Conservation (phyloP, 768 basidiomycete species). For the Galerina sulciceps region DNA sequence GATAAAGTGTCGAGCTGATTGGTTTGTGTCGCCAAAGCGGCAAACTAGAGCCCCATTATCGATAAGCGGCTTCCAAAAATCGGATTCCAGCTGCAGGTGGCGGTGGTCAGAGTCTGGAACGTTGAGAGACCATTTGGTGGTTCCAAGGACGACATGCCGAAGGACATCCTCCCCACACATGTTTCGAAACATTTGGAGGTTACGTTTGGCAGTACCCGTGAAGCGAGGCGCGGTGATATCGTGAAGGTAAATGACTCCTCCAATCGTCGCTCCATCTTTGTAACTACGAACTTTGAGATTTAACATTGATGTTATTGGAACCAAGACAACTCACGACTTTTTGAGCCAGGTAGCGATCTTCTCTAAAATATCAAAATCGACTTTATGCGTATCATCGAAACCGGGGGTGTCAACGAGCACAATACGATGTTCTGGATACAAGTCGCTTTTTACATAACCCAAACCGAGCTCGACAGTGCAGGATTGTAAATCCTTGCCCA, state of each 20-base stretch:
- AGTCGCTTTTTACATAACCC: not conserved
- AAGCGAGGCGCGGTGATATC: slow-evolving; percentile 1
- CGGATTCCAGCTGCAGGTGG: not conserved
- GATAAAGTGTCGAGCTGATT: not conserved
- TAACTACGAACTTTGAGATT: not conserved
- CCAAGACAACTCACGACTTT: not conserved
- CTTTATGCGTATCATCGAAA: slow-evolving; percentile 2
- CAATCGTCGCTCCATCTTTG: not conserved
- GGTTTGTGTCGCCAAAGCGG: not conserved
- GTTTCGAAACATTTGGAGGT: not conserved
- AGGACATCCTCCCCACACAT: slow-evolving; percentile 6
- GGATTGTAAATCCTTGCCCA: not conserved
- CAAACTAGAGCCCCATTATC: not conserved
- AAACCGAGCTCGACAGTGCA: not conserved
- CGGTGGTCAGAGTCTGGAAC: not conserved
- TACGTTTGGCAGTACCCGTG: not conserved
- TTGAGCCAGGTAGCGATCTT: not conserved
- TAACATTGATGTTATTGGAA: not conserved
- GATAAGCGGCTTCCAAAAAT: not conserved
- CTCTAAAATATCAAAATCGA: not conserved
- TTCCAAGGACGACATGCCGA: slow-evolving; percentile 1
- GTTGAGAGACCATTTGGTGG: not conserved
- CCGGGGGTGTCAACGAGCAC: slow-evolving; percentile 4
- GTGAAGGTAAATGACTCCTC: slow-evolving; percentile 10
- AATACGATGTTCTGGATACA: not conserved